Conservation (phyloP, 768 basidiomycete genomes). For the Hericium coralloides region DNA sequence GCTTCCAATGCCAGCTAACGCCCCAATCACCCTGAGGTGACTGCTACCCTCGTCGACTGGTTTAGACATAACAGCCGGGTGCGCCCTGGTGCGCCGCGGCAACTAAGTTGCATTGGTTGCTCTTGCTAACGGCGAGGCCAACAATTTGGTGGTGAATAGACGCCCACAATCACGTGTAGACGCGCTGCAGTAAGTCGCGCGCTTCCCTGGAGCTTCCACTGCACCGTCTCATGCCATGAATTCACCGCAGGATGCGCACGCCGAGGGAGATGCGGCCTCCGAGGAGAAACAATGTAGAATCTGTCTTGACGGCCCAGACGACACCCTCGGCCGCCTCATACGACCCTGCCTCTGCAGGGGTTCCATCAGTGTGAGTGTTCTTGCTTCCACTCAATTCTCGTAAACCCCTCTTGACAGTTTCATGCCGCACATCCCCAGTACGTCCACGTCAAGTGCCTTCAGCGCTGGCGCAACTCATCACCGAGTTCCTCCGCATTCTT, state of each 20-base stretch:
- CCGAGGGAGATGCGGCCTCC: background rate
- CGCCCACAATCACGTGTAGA: background rate
- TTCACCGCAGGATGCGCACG: background rate
- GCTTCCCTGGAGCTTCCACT: background rate
- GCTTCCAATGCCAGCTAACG: background rate
- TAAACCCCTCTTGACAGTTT: background rate
- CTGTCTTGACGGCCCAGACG: slow-evolving; percentile 66
- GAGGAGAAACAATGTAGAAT: slow-evolving; percentile 72
- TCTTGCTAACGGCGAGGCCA: too few species aligned
- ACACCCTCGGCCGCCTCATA: slow-evolving; percentile 64
- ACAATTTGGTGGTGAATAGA: too few species aligned
- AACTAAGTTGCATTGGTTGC: too few species aligned
- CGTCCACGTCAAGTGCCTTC: slow-evolving; percentile 73
- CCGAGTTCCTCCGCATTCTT: slow-evolving; percentile 62
- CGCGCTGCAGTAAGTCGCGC: background rate
- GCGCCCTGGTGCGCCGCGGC: too few species aligned
- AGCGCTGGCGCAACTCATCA: slow-evolving; percentile 63
- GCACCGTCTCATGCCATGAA: background rate
- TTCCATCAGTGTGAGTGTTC: slow-evolving; percentile 53
- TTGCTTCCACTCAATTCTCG: background rate
- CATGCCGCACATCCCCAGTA: slow-evolving; percentile 32
- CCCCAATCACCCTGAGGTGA: background rate
- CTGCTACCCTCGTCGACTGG: background rate
- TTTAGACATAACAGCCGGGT: background rate
- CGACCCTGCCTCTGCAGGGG: slow-evolving; percentile 77